phyloP scores from a whole-genome alignment of 176 grass and related monocot species.

The Aechmea fasciata region DNA sequence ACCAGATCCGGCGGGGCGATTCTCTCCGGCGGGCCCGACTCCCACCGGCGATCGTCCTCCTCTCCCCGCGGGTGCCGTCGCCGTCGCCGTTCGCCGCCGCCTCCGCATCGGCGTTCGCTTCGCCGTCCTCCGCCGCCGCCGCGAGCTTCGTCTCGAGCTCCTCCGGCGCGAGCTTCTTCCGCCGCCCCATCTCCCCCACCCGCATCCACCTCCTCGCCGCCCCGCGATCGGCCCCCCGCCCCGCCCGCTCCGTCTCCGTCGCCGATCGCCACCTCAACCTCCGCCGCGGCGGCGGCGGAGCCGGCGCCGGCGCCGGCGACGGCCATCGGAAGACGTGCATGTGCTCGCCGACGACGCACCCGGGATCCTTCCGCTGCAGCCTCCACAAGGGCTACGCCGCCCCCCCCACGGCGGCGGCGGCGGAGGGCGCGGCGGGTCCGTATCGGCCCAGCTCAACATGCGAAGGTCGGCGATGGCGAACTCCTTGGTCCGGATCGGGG shows the following conservation, averaged over 20 bases:
- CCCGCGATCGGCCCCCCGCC: background rate
- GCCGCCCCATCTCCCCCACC: background rate
- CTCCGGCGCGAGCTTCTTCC: background rate
- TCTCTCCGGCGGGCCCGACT: background rate
- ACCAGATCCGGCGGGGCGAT: background rate
- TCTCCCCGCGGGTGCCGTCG: background rate
- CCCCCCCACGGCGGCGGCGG: too few relatives aligned
- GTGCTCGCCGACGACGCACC: constrained; percentile 61
- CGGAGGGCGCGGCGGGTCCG: background rate
- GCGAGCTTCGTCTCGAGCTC: background rate
- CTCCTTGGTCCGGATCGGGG: constrained; percentile 46
- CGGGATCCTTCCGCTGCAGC: constrained; percentile 64
- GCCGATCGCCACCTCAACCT: background rate
- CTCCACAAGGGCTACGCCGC: constrained; percentile 19
- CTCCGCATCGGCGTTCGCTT: background rate
- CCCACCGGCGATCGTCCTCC: background rate
- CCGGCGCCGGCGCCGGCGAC: background rate
- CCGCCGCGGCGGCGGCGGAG: background rate
- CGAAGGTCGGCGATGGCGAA: constrained; percentile 48
- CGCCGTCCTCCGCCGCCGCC: background rate
- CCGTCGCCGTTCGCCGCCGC: background rate
- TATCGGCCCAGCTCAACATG: constrained; percentile 24
- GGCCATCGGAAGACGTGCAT: constrained; percentile 34
- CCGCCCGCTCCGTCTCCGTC: background rate
- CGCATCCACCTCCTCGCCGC: background rate